Evolutionary conservation across 768 basidiomycete genomes (phyloP).

Genomic region (Cystobasidium ongulense): DNA sequence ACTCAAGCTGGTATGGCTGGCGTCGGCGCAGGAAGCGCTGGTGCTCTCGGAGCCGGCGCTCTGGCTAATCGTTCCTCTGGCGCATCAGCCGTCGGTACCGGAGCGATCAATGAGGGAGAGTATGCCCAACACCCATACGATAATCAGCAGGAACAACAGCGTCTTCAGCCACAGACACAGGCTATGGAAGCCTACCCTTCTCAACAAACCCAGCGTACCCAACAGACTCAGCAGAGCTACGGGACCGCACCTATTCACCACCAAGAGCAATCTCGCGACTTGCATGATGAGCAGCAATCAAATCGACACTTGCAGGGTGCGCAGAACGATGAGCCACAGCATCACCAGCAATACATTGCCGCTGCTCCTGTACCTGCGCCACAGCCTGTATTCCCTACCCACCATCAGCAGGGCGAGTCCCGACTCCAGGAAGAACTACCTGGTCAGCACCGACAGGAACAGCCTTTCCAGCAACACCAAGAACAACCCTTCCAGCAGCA

Average conservation of each 20-base stretch:
- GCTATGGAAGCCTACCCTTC: neutral
- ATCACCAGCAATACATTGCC: neutral
- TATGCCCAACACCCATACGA: neutral
- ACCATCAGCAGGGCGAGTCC: neutral
- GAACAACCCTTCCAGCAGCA: neutral
- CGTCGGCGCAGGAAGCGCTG: neutral
- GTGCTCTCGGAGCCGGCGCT: neutral
- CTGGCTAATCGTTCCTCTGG: neutral
- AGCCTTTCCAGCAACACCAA: constrained; percentile 17
- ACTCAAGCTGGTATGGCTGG: constrained; percentile 21
- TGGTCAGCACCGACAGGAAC: constrained; percentile 6
- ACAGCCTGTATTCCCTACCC: neutral
- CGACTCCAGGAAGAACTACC: neutral
- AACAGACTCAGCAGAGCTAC: neutral
- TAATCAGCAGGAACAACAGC: constrained; percentile 23
- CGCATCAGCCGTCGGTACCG: neutral
- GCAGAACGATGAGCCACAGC: neutral
- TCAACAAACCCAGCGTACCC: constrained; percentile 3
- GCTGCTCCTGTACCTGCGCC: too few relatives aligned
- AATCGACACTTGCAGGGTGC: neutral
- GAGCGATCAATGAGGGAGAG: neutral
- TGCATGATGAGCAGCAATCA: too few relatives aligned
- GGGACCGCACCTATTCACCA: neutral
- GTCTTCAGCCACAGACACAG: neutral
- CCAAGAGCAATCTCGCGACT: too few relatives aligned